Percentiles rank a stretch among this genome's conserved stretches.
These are phyloP conservation scores for Penicillium decumbens DNA, from an alignment of 2,329 filamentous ascomycete genomes.

Conservation along the genomic window DNA sequence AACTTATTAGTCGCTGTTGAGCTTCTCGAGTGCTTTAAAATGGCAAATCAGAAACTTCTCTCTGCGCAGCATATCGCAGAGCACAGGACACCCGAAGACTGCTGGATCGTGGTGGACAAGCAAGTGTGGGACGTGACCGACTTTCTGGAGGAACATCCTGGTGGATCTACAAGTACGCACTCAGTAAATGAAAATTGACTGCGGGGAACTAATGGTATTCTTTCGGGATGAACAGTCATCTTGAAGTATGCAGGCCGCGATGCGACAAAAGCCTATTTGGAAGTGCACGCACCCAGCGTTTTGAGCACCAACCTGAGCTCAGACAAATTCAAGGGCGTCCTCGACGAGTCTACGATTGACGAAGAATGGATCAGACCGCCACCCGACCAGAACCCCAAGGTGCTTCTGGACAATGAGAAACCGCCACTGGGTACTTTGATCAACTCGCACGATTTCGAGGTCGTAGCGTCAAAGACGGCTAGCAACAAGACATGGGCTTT, in stretches of 20 bases:
- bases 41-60: conserved; percentile 33
- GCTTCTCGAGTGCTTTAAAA: conserved; percentile 7
- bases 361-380: conserved; percentile 46
- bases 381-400: conserved; percentile 28
- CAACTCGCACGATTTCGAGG: conserved; percentile 58
- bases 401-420: conserved; percentile 36
- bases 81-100: conserved; percentile 49
- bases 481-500: conserved; percentile 66
- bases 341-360: conserved; percentile 48
- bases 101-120: conserved; percentile 66
- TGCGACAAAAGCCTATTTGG: conserved; percentile 44
- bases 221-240: conserved; percentile 33
- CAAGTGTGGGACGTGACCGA: conserved; percentile 64
- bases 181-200: background rate
- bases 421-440: conserved; percentile 54
- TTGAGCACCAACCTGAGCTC: conserved; percentile 41
- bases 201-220: background rate
- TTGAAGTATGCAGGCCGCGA: conserved; percentile 45
- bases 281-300: conserved; percentile 47
- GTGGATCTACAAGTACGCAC: conserved; percentile 50
- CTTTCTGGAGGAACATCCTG: conserved; percentile 61
- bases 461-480: conserved; percentile 52
- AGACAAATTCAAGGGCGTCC: conserved; percentile 48
- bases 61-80: conserved; percentile 44
- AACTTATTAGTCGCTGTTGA: background rate